A percentile compares a stretch with the other conserved stretches of the same genome.
These are phyloP conservation scores for Pichia sp. DNA, from an alignment of 1,139 yeast genomes.

Conservation along the genomic window DNA sequence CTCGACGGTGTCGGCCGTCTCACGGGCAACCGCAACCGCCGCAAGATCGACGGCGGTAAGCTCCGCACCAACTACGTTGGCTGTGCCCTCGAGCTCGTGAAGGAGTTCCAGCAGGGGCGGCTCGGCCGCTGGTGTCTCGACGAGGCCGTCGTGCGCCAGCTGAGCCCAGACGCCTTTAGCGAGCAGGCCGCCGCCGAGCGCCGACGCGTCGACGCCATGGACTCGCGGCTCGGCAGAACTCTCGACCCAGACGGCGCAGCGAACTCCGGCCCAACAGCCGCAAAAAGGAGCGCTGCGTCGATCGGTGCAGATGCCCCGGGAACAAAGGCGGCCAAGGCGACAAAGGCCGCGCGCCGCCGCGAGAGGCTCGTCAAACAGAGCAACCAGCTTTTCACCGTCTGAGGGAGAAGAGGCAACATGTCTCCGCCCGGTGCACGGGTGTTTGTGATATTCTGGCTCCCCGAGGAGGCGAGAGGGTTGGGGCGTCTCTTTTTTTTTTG, in stretches of 20 bases:
- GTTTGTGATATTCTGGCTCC: too few species aligned
- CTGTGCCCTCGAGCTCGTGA: constrained; percentile 65
- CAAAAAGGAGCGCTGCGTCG: too few species aligned
- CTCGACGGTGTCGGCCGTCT: constrained; percentile 49
- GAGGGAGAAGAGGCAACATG: background rate
- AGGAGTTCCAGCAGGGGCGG: constrained; percentile 62
- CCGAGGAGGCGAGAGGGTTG: background rate
- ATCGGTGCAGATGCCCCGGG: too few species aligned
- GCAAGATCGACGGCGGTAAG: constrained; percentile 32
- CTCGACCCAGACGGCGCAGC: background rate
- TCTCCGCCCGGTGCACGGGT: background rate
- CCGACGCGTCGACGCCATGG: background rate
- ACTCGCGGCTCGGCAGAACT: background rate
- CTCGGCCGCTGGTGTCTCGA: constrained; percentile 37
- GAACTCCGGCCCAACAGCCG: too few species aligned
- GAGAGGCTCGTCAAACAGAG: background rate
- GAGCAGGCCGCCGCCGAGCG: background rate
- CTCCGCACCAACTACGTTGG: constrained; percentile 29
- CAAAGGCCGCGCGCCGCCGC: too few species aligned
- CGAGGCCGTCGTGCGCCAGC: constrained; percentile 22
- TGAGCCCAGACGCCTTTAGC: constrained; percentile 1
- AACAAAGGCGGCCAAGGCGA: too few species aligned
- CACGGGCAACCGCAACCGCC: constrained; percentile 33
- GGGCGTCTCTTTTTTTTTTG: background rate
- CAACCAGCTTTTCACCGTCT: constrained; percentile 2